Evolutionary conservation across 768 basidiomycete species (phyloP), one percentile per base, ranked within the genome.

Genomic region (Panaeolus cyanescens): DNA sequence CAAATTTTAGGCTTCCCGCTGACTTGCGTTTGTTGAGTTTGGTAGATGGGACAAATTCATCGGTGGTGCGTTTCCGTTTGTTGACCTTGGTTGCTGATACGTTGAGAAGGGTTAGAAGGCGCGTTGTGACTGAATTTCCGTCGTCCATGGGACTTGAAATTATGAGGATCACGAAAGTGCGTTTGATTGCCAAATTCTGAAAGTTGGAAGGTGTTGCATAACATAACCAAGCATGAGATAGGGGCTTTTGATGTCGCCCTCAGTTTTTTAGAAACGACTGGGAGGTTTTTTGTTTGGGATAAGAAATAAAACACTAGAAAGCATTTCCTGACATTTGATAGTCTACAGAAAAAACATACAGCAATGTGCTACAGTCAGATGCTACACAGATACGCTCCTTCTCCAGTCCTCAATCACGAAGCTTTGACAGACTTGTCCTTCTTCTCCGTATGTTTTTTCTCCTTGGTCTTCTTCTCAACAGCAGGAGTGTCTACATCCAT

Each of bases 21-120:
- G 75, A 71, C 66, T 81, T 85, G 56, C 86, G 81, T 71, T 87
- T 91, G 78, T 93, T 92, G 54, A 91, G 79, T 70, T 93, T 93
- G 67, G 80, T 79, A 1, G 79, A 59, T 17, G 81, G 77, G 0
- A 79, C 72, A 61, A 77, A 77, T 31, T 81, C 80, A 22, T 82
- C 79, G 25, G 83, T 73, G 6, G 66, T 70, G 55, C 76, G 71
- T 67, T 83, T 86, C 25, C 85, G 76, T 68, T 90, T 93, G 30
- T 79, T 78, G 3, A 84, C 75, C 69, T 89, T 94, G 3, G 88
- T 86, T 0, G 93, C 92, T 32, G 93, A 93, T 3, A 95, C 91
- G 70, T 97, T 98, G 4, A 97, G 80, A 1, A 97, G 85, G 0
- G 95, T 96, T 30, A 97, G 75, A 1, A 97, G 85, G 55, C 87